Percentiles rank a stretch among this genome's conserved stretches.
Evolutionary conservation across 352 stramenopile genomes (phyloP).

Genomic region (Saprolegnia parasitica): DNA sequence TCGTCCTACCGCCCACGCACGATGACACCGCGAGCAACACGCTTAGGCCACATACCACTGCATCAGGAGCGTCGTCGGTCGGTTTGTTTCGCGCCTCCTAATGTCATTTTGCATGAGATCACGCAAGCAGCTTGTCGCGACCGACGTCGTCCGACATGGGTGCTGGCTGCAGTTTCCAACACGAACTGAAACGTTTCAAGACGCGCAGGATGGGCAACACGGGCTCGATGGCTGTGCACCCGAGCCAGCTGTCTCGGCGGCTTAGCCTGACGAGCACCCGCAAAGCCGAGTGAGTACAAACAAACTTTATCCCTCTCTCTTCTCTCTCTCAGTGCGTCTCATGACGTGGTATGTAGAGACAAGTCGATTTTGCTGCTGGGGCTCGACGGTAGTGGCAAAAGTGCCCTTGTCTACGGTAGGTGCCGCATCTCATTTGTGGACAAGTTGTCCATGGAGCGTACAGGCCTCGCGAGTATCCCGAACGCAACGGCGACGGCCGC

Average conservation of each 20-base stretch:
- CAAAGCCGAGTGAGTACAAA: neutral
- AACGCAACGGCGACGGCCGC: neutral
- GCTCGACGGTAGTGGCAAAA: neutral
- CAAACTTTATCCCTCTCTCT: too few relatives aligned
- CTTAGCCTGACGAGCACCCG: neutral
- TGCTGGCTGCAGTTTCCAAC: too few relatives aligned
- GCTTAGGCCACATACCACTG: too few relatives aligned
- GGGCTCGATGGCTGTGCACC: neutral
- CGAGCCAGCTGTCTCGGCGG: neutral
- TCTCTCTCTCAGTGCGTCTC: too few relatives aligned
- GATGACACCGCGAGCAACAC: too few relatives aligned
- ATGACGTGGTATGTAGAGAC: neutral
- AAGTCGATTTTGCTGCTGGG: neutral
- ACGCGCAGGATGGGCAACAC: neutral
- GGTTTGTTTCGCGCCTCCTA: too few relatives aligned
- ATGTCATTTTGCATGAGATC: too few relatives aligned
- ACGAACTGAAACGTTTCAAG: too few relatives aligned
- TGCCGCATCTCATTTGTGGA: neutral
- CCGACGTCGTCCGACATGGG: too few relatives aligned
- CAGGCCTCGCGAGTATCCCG: neutral
- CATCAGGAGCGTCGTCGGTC: too few relatives aligned
- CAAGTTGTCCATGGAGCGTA: neutral
- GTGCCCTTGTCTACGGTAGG: neutral
- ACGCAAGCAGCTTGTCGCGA: too few relatives aligned
- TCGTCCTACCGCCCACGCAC: too few relatives aligned